A percentile compares a stretch with the other conserved stretches of the same genome.
Conservation (phyloP, 75 land plant genomes). For the Sequoiadendron giganteum region DNA sequence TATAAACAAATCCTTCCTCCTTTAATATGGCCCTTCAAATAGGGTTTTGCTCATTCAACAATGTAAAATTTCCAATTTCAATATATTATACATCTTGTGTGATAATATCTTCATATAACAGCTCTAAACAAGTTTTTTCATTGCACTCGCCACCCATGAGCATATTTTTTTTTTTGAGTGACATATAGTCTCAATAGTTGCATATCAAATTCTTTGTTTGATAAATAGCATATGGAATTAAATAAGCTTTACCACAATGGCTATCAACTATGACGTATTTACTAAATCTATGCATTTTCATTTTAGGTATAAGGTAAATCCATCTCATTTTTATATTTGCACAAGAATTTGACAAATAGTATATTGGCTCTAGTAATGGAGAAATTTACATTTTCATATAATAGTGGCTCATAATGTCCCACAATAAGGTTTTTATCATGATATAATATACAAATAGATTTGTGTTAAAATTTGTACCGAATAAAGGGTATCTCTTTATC, state of each 20-base stretch:
- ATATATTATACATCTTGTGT: no score
- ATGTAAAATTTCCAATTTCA: no score
- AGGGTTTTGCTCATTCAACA: no score
- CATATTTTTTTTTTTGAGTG: not conserved
- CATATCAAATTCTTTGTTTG: not conserved
- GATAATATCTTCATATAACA: no score
- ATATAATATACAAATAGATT: no score
- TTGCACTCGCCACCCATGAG: not conserved
- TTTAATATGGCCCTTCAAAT: no score
- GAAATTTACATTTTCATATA: not conserved
- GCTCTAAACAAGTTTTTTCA: not conserved
- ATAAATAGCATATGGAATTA: not conserved
- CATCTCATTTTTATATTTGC: not conserved
- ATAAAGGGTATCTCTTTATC: not conserved
- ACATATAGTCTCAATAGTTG: not conserved
- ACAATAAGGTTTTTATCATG: not conserved
- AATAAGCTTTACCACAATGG: not conserved
- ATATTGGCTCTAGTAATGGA: not conserved
- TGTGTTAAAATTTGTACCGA: no score
- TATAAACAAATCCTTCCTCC: no score
- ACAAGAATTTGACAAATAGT: not conserved
- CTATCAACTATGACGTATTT: fast-evolving
- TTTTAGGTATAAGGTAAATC: not conserved
- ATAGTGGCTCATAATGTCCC: not conserved
- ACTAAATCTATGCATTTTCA: not conserved